Evolutionary conservation across 2,329 filamentous ascomycete genomes (phyloP), one percentile per base, ranked within the genome.

Genomic region (Aspergillus bombycis): DNA sequence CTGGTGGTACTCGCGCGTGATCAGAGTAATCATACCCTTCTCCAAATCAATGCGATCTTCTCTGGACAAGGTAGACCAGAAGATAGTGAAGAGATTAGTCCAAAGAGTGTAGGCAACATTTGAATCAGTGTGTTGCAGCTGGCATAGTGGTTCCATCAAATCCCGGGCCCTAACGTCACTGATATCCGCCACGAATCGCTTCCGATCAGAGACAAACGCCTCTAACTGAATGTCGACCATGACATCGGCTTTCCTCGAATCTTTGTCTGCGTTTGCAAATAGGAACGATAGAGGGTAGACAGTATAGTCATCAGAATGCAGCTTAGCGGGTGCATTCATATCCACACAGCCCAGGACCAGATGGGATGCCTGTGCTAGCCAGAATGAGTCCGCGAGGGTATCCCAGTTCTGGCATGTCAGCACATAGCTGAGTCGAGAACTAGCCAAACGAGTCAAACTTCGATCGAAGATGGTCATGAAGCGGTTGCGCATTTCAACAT

Each of bases 381-480:
- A 99, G 81, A 96, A 99, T 1, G 92, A 96, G 71, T 99, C 95
- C 2, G 89, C 89, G 55, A 99, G 84, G 0, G 92, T 96, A 75
- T 98, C 94, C 95, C 95, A 99, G 71, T 98, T 98, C 76, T 99
- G 96, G 28, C 91, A 91, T 0, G 89, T 89, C 61, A 99, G 86
- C 4, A 98, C 90, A 79, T 97, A 98, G 64, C 90, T 91, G 45
- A 99, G 84, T 43, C 96, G 90, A 62, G 92, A 92, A 72, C 91
- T 96, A 0, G 94, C 94, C 9, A 93, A 93, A 73, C 94, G 92
- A n/a, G 93, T 96, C 68, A 99, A 83, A 74, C 93, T 97, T 78
- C 91, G 92, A 78, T 98, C 94, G 70, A 99, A 97, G 67, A 99
- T 97, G 23, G 87, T 87, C 89, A 99, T 93, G 81, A 99, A 99